Base-by-base conservation (phyloP, 75 land plant species). In the Pinus tabuliformis region DNA sequence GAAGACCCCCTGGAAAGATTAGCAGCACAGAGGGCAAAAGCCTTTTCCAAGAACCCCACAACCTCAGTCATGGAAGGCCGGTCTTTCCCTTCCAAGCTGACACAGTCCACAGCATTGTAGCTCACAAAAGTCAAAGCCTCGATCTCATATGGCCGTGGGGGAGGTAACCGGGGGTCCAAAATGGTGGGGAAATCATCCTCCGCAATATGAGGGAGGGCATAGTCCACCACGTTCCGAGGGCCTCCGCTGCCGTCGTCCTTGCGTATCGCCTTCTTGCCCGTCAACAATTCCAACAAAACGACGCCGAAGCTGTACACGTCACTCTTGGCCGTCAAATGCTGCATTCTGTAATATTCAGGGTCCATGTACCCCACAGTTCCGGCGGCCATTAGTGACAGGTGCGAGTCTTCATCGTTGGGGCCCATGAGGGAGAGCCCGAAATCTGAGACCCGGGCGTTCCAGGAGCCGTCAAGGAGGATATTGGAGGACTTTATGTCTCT, bases 341-440 rank as follows among this genome's bases (percentile, higher is more conserved):
- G 94, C 2, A 86, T 80, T 76, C 92, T 73, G 81, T 89, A 94
- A 81, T 89, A 94, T 77, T 94, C 95, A 18, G 97, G 97, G 58
- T 94, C 97, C 77, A 94, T 88, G 86, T 94, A 94, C 5, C 97
- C 97, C 3, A 94, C 82, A 11, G 97, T 94, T 15, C 97, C 97
- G 1, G 97, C 94, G 16, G 94, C 90, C 37, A 64, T 80, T 4
- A 86, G 75, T 0, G 92, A 80, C n/a, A 89, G 77, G 60, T 82
- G 87, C 0, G 85, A 80, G 26, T 59, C 78, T 56, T 70, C 83
- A 4, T 81, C 82, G 1, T 52, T 73, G 9, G 89, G 89, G n/a
- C 87, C 87, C 65, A 88, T 42, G 39, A 86, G 62, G 3, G 94
- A 91, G 13, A 94, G 86, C 15, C 97, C 97, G 73, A 94, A 91